Base-by-base conservation (phyloP, 2,329 filamentous ascomycete genomes). In the Hypoxylon sp. region DNA sequence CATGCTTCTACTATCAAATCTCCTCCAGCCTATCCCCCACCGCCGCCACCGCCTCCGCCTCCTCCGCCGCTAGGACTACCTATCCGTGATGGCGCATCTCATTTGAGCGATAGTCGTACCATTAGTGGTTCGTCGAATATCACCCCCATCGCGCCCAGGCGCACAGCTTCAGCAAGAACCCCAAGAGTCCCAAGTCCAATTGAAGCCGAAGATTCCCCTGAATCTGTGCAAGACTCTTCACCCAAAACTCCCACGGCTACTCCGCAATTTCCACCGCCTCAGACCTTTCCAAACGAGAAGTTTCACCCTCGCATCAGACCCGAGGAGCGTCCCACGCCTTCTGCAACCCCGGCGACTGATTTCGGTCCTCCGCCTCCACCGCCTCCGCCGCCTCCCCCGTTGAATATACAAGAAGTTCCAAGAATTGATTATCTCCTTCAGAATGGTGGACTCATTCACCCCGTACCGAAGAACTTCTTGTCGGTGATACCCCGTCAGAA, bases 361-460 rank as follows among this genome's bases (percentile, higher is more conserved):
- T 68, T 76, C 73, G 71, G 70, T 19, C 74, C 73, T 2, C 75
- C 76, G 0, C 79, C 78, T 0, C 79, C 78, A 0, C 78, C 81
- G 0, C 77, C 81, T 1, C 81, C 90, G 1, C 90, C 90, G 0
- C 91, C 91, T 0, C 91, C 89, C 2, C 88, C 88, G 1, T 82
- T 91, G 6, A 81, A 85, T 60, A 75, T 86, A 41, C 78, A 87
- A 31, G 85, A 91, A 29, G 80, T 86, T 8, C 93, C 93, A 0
- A 83, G 90, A 54, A 91, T 97, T 12, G 93, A 97, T 68, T 97
- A 97, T 68, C 78, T 97, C 12, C 79, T 97, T 45, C 90, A 94
- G 63, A 88, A 97, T 69, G 93, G 93, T 27, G 93, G 93, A 1
- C 74, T 97, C 12, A 71, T 84, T 15, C 81, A 88, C 32, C 77